Base-by-base conservation (phyloP, 495 filamentous ascomycete genomes). In the Penicillium paradoxum region DNA sequence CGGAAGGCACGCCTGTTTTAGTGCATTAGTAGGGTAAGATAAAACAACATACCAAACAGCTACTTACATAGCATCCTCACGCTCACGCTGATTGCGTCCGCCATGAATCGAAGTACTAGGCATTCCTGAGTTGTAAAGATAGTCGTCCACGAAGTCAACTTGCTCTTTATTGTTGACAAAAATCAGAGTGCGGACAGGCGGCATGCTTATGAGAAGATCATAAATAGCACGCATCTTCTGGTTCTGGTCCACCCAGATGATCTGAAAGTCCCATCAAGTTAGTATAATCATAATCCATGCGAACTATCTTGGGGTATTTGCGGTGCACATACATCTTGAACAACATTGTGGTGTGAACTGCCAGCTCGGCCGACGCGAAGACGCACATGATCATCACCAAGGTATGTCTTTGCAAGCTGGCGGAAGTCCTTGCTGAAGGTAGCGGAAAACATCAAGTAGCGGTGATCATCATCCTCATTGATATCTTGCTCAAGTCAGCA, bases 391-490 rank as follows among this genome's bases (percentile, higher is more conserved):
- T 85, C 81, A 45, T 79, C 71, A 2, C 82, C 73, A 48, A 98
- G 79, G 63, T 89, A 87, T 9, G 85, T 72, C 37, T 79, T 80
- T 6, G 91, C 93, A 25, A 97, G 69, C 30, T 85, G 72, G 36
- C 90, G 91, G 58, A 85, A 83, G 0, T 71, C 66, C 71, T 85
- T 88, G 18, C 88, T 84, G 64, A 97, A 97, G 0, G 93, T 97
- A 10, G 93, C 93, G 2, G 90, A 96, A 57, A 97, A 97, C 80
- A 98, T 90, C 79, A 96, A 74, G 72, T 88, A 96, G 17, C 83
- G 71, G 77, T 90, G 77, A 48, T 91, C 86, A 5, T 83, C 87
- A 58, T 96, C 89, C 45, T 88, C 83, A 41, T 95, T 93, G 68
- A 73, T 64, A 68, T 82, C 77, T 81, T 54, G 27, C 44, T 27